Base-by-base conservation (phyloP, 2,329 filamentous ascomycete genomes). In the Penicillium janthinellum region DNA sequence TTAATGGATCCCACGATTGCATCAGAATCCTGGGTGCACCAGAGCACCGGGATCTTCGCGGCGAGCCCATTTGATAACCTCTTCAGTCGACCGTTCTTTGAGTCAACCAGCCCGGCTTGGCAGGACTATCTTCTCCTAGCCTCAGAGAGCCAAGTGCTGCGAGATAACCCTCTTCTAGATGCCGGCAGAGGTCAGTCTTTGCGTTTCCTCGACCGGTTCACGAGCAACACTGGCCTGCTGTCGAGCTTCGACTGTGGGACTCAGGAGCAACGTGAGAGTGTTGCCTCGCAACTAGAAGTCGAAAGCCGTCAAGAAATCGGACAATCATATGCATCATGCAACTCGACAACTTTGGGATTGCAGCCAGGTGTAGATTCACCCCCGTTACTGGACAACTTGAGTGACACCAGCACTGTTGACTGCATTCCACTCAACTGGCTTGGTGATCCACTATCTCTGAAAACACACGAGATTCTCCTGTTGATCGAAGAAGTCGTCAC, bases 211-310 rank as follows among this genome's bases (percentile, higher is more conserved):
- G 68, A 70, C 44, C 69, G 72, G 42, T 77, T 77, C 55, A 77
- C 75, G 14, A 75, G 73, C 56, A 67, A 73, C 25, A 75, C 72
- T 0, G 76, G 76, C 1, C 62, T 77, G 8, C 67, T 75, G 1
- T 60, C 64, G 12, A 76, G 74, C 12, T 78, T 77, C 59, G 75
- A 77, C 34, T 77, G 75, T 34, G 73, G 71, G 4, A 76, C 73
- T 1, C 62, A 70, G 2, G 58, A 64, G 5, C 71, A 77, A 45
- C 64, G 75, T n/a, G 67, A 71, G 25, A 63, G 71, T 41, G 62
- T 60, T 11, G 57, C 61, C 34, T 55, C 57, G 11, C 45, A 28
- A 2, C n/a, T 65, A 28, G 59, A 62, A 11, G 25, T 58, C 6
- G 52, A 58, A 49, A 20, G 37, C 45, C n/a, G 8, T 28, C 22